Base-by-base conservation (phyloP, 2,329 filamentous ascomycete genomes). In the Aphanocladium album region DNA sequence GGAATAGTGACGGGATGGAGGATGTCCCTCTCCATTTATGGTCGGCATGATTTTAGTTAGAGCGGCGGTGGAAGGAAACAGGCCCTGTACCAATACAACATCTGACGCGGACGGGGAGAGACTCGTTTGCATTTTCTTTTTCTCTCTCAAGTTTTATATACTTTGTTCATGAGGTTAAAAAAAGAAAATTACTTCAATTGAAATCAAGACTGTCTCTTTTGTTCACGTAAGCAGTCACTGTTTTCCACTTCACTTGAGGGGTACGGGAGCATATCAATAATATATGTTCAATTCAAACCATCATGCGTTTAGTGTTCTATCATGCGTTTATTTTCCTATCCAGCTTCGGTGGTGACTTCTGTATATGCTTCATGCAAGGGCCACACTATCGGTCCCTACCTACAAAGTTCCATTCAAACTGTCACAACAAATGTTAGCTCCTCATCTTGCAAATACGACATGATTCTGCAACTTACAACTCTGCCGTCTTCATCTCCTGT, bases 401-500 rank as follows among this genome's bases (percentile, higher is more conserved):
- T n/a, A 83, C 76, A 66, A 87, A 73, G 64, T 81, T 85, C 84
- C 84, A 87, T 70, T 87, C 84, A 67, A 84, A 86, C 84, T 87
- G 54, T 37, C 12, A 23, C 0, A n/a, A 8, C 27, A 21, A 30
- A 17, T 41, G 59, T 68, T 58, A 67, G 62, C 55, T 39, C 35
- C 16, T 39, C 9, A 16, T 39, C 35, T 39, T n/a, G n/a, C n/a
- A n/a, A n/a, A n/a, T n/a, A n/a, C n/a, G n/a, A n/a, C n/a, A n/a
- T n/a, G n/a, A n/a, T n/a, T n/a, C n/a, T n/a, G 9, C 8, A 17
- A 73, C 76, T 72, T 64, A 95, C 90, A 74, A 99, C 93, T 79
- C 88, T 83, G 33, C 95, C 95, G 64, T 92, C 89, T 65, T 98
- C 95, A 76, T 98, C 95, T 3, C 93, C 95, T 0, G 93, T 96